Conservation (phyloP, 1,139 yeast genomes). For the Sugiyamaella pinicola region DNA sequence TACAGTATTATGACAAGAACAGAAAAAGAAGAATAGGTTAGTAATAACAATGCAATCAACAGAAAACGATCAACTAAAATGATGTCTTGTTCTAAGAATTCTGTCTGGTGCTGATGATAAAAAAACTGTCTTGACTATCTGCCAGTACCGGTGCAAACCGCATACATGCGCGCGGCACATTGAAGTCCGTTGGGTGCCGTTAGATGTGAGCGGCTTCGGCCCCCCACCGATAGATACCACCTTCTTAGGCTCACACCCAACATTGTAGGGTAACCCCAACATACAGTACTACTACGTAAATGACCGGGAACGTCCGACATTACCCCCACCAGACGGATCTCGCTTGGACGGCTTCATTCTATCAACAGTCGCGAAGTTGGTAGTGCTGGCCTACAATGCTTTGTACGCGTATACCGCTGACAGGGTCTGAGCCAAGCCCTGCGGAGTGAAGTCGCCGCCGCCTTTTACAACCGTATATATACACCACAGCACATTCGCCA, state of each 20-base stretch:
- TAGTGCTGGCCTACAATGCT: no score
- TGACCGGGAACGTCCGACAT: neutral
- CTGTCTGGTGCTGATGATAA: neutral
- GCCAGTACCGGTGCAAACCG: neutral
- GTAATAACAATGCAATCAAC: neutral
- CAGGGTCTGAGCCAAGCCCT: no score
- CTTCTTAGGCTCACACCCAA: neutral
- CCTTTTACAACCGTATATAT: no score
- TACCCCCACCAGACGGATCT: neutral
- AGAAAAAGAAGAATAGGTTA: neutral
- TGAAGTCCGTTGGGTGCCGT: neutral
- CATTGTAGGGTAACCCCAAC: neutral
- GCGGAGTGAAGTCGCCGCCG: no score
- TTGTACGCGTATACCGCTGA: no score
- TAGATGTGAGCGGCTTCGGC: no score
- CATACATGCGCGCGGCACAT: neutral
- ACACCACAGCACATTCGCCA: no score
- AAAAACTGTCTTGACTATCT: constrained; percentile 1
- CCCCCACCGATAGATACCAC: neutral
- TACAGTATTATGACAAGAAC: neutral
- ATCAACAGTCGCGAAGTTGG: no score
- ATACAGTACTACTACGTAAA: neutral
- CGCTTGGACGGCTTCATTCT: no score
- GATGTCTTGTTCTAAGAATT: no score
- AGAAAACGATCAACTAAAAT: no score